Evolutionary conservation across 257 asterid species (phyloP).

Genomic region (Solanum chilense): DNA sequence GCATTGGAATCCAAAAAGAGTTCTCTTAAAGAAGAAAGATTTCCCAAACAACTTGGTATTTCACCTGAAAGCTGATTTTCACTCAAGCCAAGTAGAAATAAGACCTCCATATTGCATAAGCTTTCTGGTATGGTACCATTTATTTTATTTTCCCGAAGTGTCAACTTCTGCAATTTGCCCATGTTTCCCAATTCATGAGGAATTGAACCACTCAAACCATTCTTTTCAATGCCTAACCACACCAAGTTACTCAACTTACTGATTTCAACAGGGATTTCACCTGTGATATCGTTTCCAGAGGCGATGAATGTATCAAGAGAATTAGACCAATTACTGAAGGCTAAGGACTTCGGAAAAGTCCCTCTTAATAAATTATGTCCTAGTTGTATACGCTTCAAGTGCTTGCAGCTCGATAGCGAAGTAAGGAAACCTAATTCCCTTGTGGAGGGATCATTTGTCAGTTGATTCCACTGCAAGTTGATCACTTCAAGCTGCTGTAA

Average conservation of each 20-base stretch:
- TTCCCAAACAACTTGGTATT: not conserved
- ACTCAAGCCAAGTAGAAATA: not conserved
- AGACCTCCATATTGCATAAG: not conserved
- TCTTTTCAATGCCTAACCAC: not conserved
- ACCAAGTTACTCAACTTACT: conserved; percentile 1
- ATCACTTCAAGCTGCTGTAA: not conserved
- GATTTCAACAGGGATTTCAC: not conserved
- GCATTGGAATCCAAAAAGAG: not conserved
- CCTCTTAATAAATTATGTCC: not conserved
- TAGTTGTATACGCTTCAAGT: not conserved
- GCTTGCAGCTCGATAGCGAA: not conserved
- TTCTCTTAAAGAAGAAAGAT: not conserved
- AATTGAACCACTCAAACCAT: not conserved
- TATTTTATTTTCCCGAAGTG: no score
- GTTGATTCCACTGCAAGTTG: not conserved
- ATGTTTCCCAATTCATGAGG: not conserved
- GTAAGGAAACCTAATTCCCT: not conserved
- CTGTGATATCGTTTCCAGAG: not conserved
- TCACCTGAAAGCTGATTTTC: not conserved
- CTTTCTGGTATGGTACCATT: not conserved
- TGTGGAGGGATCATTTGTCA: not conserved
- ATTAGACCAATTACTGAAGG: conserved; percentile 2
- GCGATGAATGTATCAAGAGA: not conserved
- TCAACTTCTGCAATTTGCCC: not conserved
- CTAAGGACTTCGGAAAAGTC: not conserved